Evolutionary conservation across 2,329 filamentous ascomycete species (phyloP).

Genomic region (Thielaviopsis punctulata): DNA sequence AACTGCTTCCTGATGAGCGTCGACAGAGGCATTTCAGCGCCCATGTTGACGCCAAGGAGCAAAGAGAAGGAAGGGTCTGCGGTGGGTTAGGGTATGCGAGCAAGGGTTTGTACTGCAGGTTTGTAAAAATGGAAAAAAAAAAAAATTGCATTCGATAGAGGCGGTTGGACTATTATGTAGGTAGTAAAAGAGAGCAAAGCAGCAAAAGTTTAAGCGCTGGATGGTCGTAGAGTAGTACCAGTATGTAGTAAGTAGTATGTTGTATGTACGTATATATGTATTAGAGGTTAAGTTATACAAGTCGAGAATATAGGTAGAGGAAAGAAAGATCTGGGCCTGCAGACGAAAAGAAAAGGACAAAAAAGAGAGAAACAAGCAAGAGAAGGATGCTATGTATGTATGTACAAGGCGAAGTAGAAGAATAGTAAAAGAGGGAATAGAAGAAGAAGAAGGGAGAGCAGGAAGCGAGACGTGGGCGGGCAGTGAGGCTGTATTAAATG

Average conservation of each 20-base stretch:
- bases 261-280: too few relatives aligned
- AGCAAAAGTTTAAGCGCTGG: constrained; percentile 34
- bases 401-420: too few relatives aligned
- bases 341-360: constrained; percentile 12
- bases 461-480: background rate
- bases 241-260: too few relatives aligned
- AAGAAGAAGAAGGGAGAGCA: constrained; percentile 6
- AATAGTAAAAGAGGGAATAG: constrained; percentile 5
- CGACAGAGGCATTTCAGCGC: constrained; percentile 24
- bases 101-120: background rate
- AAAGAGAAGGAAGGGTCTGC: background rate
- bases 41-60: constrained; percentile 19
- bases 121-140: background rate
- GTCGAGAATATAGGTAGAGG: constrained; percentile 6
- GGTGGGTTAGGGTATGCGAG: background rate
- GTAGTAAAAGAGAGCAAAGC: constrained; percentile 33
- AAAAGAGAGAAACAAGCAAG: constrained; percentile 11
- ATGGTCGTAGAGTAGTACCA: too few relatives aligned
- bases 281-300: too few relatives aligned
- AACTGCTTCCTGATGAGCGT: constrained; percentile 46
- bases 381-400: too few relatives aligned
- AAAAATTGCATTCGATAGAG: too few relatives aligned
- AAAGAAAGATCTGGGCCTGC: constrained; percentile 8
- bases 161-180: too few relatives aligned
- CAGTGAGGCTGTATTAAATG: background rate